Percentiles rank a stretch among this genome's conserved stretches.
Conservation (phyloP, 768 basidiomycete species). For the Kwoniella bestiolae region DNA sequence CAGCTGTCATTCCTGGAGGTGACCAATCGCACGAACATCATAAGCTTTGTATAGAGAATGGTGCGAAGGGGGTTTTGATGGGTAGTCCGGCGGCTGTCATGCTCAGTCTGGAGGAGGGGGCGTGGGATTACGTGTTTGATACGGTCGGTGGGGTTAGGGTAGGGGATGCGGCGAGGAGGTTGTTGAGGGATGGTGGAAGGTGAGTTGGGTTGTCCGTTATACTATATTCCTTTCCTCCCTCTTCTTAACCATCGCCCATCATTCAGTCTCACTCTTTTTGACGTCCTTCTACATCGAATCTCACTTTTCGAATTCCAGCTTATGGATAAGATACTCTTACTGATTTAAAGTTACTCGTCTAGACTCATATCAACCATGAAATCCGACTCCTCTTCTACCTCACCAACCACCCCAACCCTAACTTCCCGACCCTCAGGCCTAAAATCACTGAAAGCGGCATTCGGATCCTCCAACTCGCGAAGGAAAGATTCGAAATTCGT, state of each 20-base stretch:
- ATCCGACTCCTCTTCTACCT: slow-evolving; percentile 16
- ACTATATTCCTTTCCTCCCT: no score
- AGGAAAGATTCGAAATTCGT: slow-evolving; percentile 51
- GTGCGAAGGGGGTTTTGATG: slow-evolving; percentile 77
- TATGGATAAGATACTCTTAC: no score
- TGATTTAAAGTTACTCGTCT: background rate
- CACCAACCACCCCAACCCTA: slow-evolving; percentile 21
- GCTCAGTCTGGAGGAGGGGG: slow-evolving; percentile 60
- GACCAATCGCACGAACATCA: slow-evolving; percentile 58
- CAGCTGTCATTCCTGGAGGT: slow-evolving; percentile 67
- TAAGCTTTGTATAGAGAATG: slow-evolving; percentile 66
- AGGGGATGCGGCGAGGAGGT: slow-evolving; percentile 71
- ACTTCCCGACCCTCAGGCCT: slow-evolving; percentile 35
- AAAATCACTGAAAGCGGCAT: slow-evolving; percentile 50
- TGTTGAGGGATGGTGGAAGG: slow-evolving; percentile 63
- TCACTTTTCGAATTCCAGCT: no score
- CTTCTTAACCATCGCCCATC: background rate
- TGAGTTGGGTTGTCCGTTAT: no score
- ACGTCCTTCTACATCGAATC: no score
- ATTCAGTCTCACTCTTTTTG: no score
- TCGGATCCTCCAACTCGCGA: slow-evolving; percentile 19
- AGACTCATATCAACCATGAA: slow-evolving; percentile 62
- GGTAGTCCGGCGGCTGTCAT: slow-evolving; percentile 64
- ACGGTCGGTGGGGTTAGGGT: slow-evolving; percentile 78
- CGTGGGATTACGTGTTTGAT: slow-evolving; percentile 81